Evolutionary conservation across 257 asterid genomes (phyloP), one percentile per base, ranked within the genome.

Genomic region (Galeopsis tetrahit): DNA sequence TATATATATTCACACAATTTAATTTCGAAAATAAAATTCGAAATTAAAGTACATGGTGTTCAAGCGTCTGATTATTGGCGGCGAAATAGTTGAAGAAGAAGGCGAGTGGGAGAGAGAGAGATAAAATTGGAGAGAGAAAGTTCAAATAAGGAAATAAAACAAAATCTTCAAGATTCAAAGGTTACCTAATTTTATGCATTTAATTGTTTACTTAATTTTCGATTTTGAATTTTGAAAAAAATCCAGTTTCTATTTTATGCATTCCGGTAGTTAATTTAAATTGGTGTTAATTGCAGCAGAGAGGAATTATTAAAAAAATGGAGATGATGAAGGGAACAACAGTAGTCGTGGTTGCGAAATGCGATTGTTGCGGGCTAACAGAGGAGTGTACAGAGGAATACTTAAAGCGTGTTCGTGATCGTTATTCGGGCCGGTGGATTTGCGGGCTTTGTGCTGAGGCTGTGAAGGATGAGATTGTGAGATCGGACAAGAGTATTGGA

Each of bases 371-470:
- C 46, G 96, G 94, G 64, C 78, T 92, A 79, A 86, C 92, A 0
- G 98, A 92, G 75, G 98, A 92, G 52, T 92, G 96, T 69, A 90
- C 98, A 17, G 85, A 80, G 75, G 94, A 81, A 1, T 92, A 92
- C 83, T 79, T 81, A 44, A 75, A 56, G 62, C 78, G 84, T 7
- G 92, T 90, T 0, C 80, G 88, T 0, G 90, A 84, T 0, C 78
- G 90, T n/a, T 84, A 88, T 71, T 82, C 75, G 57, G 96, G 96
- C 11, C 83, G 86, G 21, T 92, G 98, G 98, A 84, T 92, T 6
- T 92, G 98, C 80, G 98, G 98, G 78, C 94, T 92, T 9, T 92
- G 98, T 49, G 80, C 88, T 0, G 98, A 92, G 75, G 98, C 96
- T 0, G 96, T 88, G 72, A 88, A 92, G 82, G 96, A 92, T 2